Base-by-base conservation (phyloP, 768 basidiomycete genomes). In the Suillus subaureus region DNA sequence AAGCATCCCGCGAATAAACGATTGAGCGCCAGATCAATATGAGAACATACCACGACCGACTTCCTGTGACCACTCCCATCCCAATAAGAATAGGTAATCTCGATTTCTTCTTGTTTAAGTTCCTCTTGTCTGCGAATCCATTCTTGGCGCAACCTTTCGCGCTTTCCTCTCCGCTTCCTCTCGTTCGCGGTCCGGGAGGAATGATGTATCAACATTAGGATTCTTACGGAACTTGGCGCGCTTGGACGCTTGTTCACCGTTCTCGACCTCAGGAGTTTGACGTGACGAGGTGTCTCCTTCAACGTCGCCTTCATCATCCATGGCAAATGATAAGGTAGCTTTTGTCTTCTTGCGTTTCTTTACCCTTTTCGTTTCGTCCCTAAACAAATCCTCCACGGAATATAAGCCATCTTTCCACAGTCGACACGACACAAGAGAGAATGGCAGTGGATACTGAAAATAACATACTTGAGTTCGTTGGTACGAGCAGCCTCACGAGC, bases 1-100 rank as follows among this genome's bases (percentile, higher is more conserved):
- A 63, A 23, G 47, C 35, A 66, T 61, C 42, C 66, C 12, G 52
- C 37, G 66, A 67, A 13, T 15, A 6, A 15, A 13, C 61, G 43
- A 43, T 21, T 33, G 47, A 57, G 11, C 21, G 31, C 13, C 33
- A 42, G 40, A 45, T 57, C n/a, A 6, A 60, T 4, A 52, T 18
- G 35, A 61, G 40, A 62, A 83, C 93, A 78, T 72, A 97, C 97
- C 71, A 81, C 83, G 18, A 97, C 96, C 60, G 88, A 90, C 80
- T 96, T 97, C 61, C 97, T 83, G 79, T 99, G 97, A 0, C 97
- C 97, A 72, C 92, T 95, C 13, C 97, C 97, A 75, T 99, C 97
- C 97, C 97, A 99, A 76, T 90, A 99, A 0, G 95, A 97, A 74
- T 98, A 99, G 0, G 90, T 90, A 64, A 99, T 85, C 77, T 99